Evolutionary conservation across 495 filamentous ascomycete genomes (phyloP).

Genomic region (Talaromyces stipitatus): DNA sequence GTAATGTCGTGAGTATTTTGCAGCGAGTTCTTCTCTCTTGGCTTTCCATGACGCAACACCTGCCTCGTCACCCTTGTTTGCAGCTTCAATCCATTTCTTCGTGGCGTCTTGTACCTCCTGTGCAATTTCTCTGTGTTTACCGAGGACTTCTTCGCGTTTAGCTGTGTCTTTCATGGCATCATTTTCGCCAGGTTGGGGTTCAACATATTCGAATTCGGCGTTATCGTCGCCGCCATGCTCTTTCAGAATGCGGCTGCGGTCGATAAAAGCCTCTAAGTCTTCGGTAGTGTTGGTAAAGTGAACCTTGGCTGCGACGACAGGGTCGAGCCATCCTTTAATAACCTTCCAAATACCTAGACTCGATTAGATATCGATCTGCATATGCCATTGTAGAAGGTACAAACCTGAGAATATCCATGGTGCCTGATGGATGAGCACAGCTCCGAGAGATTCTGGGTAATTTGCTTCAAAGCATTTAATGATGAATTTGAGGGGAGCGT

Average conservation of each 20-base stretch:
- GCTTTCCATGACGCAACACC: constrained; percentile 41
- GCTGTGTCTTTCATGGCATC: constrained; percentile 57
- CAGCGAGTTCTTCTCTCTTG: constrained; percentile 53
- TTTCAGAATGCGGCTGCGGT: constrained; percentile 59
- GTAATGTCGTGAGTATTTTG: constrained; percentile 63
- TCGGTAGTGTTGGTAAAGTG: constrained; percentile 82
- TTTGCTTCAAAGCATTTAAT: constrained; percentile 99
- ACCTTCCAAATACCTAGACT: constrained; percentile 75
- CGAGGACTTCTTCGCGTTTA: constrained; percentile 52
- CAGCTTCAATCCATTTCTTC: constrained; percentile 56
- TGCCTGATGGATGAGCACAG: constrained; percentile 93
- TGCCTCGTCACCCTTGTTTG: constrained; percentile 37
- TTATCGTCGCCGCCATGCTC: constrained; percentile 78
- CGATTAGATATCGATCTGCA: constrained; percentile 7
- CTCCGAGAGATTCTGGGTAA: constrained; percentile 86
- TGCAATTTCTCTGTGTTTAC: constrained; percentile 51
- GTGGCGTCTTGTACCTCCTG: constrained; percentile 64
- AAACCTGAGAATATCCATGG: constrained; percentile 95
- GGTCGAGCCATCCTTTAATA: constrained; percentile 93
- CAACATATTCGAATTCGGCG: constrained; percentile 70
- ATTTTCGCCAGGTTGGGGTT: constrained; percentile 66
- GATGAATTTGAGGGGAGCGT: constrained; percentile 95
- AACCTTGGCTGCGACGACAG: constrained; percentile 89
- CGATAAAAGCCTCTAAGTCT: constrained; percentile 74
- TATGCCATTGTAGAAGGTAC: constrained; percentile 8